Conservation (phyloP, 2,329 filamentous ascomycete species). For the Dactylellina leptospora region DNA sequence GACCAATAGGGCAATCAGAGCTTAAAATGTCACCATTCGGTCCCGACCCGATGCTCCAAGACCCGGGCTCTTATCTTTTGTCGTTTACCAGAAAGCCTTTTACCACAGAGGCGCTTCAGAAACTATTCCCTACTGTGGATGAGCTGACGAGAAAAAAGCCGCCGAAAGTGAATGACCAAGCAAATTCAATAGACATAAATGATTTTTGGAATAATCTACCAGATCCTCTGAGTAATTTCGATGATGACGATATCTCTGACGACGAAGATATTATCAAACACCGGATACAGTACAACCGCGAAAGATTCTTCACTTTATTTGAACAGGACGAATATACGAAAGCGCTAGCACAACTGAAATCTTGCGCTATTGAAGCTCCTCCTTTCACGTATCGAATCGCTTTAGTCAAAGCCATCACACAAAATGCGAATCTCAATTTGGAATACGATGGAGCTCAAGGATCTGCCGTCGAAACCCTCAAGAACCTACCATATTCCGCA, state of each 20-base stretch:
- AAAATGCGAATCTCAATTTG: neutral
- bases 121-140: conserved; percentile 3
- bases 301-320: neutral
- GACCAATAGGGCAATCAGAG: no score
- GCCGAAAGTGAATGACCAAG: neutral
- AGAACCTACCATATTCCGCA: neutral
- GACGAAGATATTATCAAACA: conserved; percentile 17
- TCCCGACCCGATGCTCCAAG: no score
- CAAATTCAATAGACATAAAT: neutral
- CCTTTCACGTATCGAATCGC: neutral
- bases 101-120: no score
- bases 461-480: neutral
- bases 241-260: conserved; percentile 21
- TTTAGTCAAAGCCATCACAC: neutral
- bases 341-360: neutral
- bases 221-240: neutral
- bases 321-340: conserved; percentile 2
- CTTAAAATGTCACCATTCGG: no score
- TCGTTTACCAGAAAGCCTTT: no score
- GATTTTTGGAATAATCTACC: neutral
- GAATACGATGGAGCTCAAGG: neutral
- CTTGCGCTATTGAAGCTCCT: neutral
- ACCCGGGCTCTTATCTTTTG: no score
- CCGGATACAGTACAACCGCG: neutral
- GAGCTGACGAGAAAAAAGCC: neutral